Percentiles rank a stretch among this genome's conserved stretches.
These are phyloP conservation scores for Pythium chondricola DNA, from an alignment of 352 stramenopile genomes.

Conservation along the genomic window DNA sequence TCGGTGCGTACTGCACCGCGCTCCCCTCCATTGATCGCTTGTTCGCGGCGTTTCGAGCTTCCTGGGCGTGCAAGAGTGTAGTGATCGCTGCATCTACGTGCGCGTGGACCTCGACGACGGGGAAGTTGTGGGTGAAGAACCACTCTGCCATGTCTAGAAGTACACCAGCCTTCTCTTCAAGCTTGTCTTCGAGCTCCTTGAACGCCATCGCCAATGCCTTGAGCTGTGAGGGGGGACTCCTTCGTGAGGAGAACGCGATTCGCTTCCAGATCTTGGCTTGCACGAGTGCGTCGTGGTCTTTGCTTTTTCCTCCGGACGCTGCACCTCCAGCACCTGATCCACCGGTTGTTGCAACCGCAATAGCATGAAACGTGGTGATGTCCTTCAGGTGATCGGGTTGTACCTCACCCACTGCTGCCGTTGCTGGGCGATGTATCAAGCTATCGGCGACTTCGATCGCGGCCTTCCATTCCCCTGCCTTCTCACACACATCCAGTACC, in stretches of 20 bases:
- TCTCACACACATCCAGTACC: constrained; percentile 46
- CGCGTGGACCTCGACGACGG: constrained; percentile 37
- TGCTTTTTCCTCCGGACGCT: constrained; percentile 19
- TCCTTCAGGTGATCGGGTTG: constrained; percentile 31
- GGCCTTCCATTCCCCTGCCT: constrained; percentile 34
- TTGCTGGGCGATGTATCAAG: constrained; percentile 1
- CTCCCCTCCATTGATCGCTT: neutral
- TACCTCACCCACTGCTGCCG: constrained; percentile 4
- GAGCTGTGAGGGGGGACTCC: constrained; percentile 48
- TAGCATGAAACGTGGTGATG: constrained; percentile 42
- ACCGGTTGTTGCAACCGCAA: constrained; percentile 51
- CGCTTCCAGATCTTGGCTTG: constrained; percentile 60
- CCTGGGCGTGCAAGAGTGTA: constrained; percentile 34
- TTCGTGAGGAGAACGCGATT: constrained; percentile 58
- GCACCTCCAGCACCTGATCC: constrained; percentile 19
- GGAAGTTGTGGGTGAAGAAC: constrained; percentile 66
- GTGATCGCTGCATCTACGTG: constrained; percentile 54
- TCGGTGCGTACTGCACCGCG: constrained; percentile 16
- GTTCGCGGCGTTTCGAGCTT: neutral
- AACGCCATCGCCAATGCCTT: constrained; percentile 51
- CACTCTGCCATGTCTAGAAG: constrained; percentile 85
- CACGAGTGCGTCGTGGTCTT: constrained; percentile 37
- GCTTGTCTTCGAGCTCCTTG: constrained; percentile 41
- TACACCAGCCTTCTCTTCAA: constrained; percentile 57
- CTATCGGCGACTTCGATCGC: constrained; percentile 21